A percentile compares a stretch with the other conserved stretches of the same genome.
Conservation (phyloP, 371 early-diverging fungal genomes). For the Mucor lusitanicus region DNA sequence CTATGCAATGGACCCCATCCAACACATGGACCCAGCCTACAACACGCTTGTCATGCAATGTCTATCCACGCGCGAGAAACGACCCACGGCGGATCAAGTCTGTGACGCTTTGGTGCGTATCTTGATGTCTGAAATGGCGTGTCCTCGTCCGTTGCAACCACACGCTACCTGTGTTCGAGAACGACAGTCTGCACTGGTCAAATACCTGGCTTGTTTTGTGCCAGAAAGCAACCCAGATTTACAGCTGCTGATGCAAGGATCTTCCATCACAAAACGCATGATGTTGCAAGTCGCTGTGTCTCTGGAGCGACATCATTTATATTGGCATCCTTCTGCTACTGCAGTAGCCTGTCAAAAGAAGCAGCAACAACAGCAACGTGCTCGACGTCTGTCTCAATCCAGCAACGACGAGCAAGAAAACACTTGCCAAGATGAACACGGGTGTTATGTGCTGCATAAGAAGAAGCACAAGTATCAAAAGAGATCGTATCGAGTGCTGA, state of each 20-base stretch:
- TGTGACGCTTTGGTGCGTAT: slow-evolving; percentile 10
- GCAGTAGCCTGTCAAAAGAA: background rate
- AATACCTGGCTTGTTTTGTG: slow-evolving; percentile 6
- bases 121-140: slow-evolving; percentile 3
- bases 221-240: background rate
- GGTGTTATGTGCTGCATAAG: background rate
- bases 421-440: background rate
- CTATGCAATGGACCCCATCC: slow-evolving; percentile 29
- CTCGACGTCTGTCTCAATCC: background rate
- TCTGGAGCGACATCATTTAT: background rate
- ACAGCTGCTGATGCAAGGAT: slow-evolving; percentile 8
- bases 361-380: background rate
- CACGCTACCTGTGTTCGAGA: background rate
- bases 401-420: background rate
- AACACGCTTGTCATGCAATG: slow-evolving; percentile 2
- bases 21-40: slow-evolving; percentile 7
- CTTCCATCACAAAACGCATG: slow-evolving; percentile 22
- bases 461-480: slow-evolving; percentile 5
- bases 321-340: background rate
- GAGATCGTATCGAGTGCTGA: background rate
- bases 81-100: slow-evolving; percentile 17
- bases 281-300: slow-evolving; percentile 12
- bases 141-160: background rate
- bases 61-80: background rate
- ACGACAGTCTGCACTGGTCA: background rate